A percentile compares a stretch with the other conserved stretches of the same genome.
Conservation (phyloP, 345 rosid species). For the Syzygium aqueum region DNA sequence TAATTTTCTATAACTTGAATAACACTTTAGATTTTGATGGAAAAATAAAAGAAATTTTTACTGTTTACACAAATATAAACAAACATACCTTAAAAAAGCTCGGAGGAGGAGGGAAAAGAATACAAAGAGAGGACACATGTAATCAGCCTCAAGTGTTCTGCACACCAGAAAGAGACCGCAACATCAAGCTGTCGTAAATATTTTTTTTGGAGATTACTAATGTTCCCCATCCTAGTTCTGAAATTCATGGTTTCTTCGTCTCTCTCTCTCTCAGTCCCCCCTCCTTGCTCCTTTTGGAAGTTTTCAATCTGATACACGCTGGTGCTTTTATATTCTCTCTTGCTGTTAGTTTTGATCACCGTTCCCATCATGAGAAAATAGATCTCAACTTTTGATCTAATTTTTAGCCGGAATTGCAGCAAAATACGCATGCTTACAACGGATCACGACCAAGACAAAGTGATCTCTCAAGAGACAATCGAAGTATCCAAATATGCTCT, state of each 20-base stretch:
- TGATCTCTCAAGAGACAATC: background rate
- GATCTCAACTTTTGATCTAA: background rate
- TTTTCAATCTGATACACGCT: background rate
- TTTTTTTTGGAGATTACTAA: background rate
- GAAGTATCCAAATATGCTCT: background rate
- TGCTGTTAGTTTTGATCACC: background rate
- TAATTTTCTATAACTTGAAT: background rate
- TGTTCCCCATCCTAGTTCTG: background rate
- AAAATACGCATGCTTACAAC: background rate
- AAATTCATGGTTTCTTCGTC: background rate
- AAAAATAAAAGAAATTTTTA: background rate
- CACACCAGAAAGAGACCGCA: background rate
- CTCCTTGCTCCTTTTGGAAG: background rate
- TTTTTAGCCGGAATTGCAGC: background rate
- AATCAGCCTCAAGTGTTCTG: background rate
- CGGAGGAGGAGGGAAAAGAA: background rate
- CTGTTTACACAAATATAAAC: background rate
- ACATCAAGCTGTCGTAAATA: background rate
- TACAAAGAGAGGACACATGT: background rate
- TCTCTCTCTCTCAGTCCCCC: background rate
- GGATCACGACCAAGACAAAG: background rate
- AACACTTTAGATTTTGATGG: background rate
- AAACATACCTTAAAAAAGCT: background rate
- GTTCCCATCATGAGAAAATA: background rate
- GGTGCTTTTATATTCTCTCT: background rate